Evolutionary conservation across 768 basidiomycete species (phyloP).

Genomic region (Harrya chromipes): DNA sequence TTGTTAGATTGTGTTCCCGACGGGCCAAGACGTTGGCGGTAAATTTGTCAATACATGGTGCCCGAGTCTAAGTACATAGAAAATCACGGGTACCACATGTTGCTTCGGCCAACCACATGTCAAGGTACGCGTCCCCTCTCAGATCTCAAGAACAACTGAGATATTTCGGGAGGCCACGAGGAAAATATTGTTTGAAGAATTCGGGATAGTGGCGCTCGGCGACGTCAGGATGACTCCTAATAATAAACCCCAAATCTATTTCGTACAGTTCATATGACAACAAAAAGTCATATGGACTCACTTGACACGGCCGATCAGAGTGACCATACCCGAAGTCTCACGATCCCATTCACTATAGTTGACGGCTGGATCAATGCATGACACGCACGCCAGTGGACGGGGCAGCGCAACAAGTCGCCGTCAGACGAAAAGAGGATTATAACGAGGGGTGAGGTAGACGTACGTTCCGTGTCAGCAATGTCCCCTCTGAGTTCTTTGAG

Average conservation of each 20-base stretch:
- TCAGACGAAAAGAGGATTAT: not conserved
- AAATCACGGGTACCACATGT: no score
- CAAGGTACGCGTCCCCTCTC: no score
- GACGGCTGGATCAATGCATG: conserved; percentile 48
- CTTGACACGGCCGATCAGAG: conserved; percentile 77
- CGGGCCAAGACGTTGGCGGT: no score
- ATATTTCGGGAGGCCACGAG: conserved; percentile 52
- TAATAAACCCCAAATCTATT: not conserved
- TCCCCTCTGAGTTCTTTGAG: conserved; percentile 57
- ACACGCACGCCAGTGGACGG: not conserved
- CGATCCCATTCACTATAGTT: conserved; percentile 75
- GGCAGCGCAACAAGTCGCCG: no score
- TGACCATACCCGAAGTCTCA: conserved; percentile 67
- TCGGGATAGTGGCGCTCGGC: conserved; percentile 74
- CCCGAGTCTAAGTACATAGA: no score
- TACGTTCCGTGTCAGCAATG: conserved; percentile 60
- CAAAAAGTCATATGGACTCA: conserved; percentile 32
- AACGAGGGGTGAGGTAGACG: conserved; percentile 19
- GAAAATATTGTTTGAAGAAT: conserved; percentile 68
- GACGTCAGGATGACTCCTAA: conserved; percentile 83
- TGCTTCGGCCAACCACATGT: no score
- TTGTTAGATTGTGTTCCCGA: no score
- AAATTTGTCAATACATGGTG: no score
- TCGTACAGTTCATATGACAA: no score
- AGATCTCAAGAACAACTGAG: conserved; percentile 23